Conservation (phyloP, 805 yeast genomes). For the Maudiozyma bulderi region DNA sequence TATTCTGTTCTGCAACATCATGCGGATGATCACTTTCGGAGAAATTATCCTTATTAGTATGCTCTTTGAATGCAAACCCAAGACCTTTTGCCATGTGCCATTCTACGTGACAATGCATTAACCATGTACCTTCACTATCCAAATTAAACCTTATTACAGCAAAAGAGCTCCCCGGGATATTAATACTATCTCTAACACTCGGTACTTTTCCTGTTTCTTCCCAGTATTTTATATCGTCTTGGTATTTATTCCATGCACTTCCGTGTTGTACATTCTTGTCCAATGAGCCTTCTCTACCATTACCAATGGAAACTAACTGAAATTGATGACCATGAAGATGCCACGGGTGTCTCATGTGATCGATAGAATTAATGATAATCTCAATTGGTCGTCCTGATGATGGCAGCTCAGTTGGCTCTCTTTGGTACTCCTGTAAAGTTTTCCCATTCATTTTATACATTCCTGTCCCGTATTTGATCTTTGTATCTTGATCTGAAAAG, state of each 20-base stretch:
- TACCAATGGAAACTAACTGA: slow-evolving; percentile 40
- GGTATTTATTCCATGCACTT: slow-evolving; percentile 33
- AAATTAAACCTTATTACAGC: slow-evolving; percentile 50
- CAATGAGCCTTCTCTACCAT: slow-evolving; percentile 35
- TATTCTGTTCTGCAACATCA: too few relatives aligned
- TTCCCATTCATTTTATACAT: slow-evolving; percentile 42
- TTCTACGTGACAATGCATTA: slow-evolving; percentile 70
- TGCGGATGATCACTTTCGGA: neutral
- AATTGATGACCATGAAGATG: slow-evolving; percentile 54
- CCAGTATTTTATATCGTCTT: slow-evolving; percentile 17
- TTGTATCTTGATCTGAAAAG: slow-evolving; percentile 28
- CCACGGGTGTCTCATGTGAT: slow-evolving; percentile 60
- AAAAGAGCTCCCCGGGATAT: slow-evolving; percentile 50
- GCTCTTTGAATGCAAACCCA: slow-evolving; percentile 35
- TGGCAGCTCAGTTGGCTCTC: slow-evolving; percentile 30
- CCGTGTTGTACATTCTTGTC: slow-evolving; percentile 26
- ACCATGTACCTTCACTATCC: slow-evolving; percentile 70
- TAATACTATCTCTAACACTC: slow-evolving; percentile 50
- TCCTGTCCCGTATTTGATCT: slow-evolving; percentile 32
- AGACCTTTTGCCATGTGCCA: slow-evolving; percentile 63
- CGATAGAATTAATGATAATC: slow-evolving; percentile 53
- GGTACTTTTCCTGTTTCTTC: slow-evolving; percentile 35
- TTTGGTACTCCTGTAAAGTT: slow-evolving; percentile 48
- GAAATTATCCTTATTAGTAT: too few relatives aligned
- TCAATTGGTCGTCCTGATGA: slow-evolving; percentile 41